Percentiles rank a stretch among this genome's conserved stretches.
Evolutionary conservation across 1,284 basidiomycete genomes (phyloP).

Genomic region (Dichomitus squalens): DNA sequence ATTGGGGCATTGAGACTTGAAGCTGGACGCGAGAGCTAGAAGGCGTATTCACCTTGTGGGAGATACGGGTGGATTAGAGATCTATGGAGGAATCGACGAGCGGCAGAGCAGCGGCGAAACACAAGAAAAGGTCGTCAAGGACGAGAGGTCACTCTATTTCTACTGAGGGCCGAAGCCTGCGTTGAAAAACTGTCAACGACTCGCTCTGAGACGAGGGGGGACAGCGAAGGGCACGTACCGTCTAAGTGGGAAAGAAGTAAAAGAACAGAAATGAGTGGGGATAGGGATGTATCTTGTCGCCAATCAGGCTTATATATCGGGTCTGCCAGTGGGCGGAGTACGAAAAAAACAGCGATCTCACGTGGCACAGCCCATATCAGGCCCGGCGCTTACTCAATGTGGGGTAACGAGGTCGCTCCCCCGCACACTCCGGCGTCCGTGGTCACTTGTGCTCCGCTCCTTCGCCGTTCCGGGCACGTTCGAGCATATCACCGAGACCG

Average conservation of each 20-base stretch:
- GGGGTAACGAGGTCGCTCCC: slow-evolving; percentile 19
- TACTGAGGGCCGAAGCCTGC: slow-evolving; percentile 34
- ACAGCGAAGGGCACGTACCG: slow-evolving; percentile 37
- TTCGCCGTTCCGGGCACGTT: too few relatives aligned
- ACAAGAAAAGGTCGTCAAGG: slow-evolving; percentile 41
- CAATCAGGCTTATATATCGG: slow-evolving; percentile 31
- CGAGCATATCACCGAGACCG: slow-evolving; percentile 18
- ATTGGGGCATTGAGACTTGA: slow-evolving; percentile 24
- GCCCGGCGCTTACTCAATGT: slow-evolving; percentile 17
- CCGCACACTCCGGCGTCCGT: slow-evolving; percentile 10
- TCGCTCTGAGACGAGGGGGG: neutral
- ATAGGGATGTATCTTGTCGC: slow-evolving; percentile 23
- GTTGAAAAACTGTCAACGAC: slow-evolving; percentile 10
- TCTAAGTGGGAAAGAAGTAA: slow-evolving; percentile 44
- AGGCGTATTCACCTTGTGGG: slow-evolving; percentile 28
- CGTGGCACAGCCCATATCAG: slow-evolving; percentile 25
- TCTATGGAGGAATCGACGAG: slow-evolving; percentile 24
- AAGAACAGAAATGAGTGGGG: slow-evolving; percentile 35
- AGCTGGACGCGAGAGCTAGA: slow-evolving; percentile 5
- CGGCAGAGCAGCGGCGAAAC: slow-evolving; percentile 24
- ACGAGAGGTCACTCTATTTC: slow-evolving; percentile 40
- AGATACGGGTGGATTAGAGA: slow-evolving; percentile 30
- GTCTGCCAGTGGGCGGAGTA: slow-evolving; percentile 26
- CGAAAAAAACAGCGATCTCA: slow-evolving; percentile 33
- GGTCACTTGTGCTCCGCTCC: too few relatives aligned